A percentile compares a stretch with the other conserved stretches of the same genome.
phyloP scores from a whole-genome alignment of 2,329 filamentous ascomycete genomes.

The Phyllosticta capitalensis region DNA sequence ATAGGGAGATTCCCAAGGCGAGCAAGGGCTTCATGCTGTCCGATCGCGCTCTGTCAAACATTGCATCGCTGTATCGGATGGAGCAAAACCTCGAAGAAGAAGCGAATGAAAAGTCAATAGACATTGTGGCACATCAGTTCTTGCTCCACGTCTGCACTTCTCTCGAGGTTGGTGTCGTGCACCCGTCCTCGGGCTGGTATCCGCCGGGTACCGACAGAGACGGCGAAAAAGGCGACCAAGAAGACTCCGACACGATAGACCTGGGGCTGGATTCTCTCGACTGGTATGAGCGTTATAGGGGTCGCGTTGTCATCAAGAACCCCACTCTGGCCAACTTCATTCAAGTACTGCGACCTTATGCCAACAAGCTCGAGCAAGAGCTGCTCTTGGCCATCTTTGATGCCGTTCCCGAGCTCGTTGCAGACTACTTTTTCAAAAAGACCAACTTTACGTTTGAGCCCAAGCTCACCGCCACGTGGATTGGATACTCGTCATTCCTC shows the following conservation, averaged over 20 bases:
- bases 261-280: slow-evolving; percentile 60
- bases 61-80: slow-evolving; percentile 37
- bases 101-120: slow-evolving; percentile 47
- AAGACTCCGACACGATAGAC: slow-evolving; percentile 42
- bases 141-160: slow-evolving; percentile 67
- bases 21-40: slow-evolving; percentile 70
- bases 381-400: slow-evolving; percentile 71
- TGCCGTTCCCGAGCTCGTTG: slow-evolving; percentile 74
- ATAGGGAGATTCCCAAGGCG: slow-evolving; percentile 61
- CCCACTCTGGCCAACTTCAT: slow-evolving; percentile 68
- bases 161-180: slow-evolving; percentile 61
- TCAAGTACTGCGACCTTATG: slow-evolving; percentile 72
- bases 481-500: slow-evolving; percentile 82
- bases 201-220: slow-evolving; percentile 59
- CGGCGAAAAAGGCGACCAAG: slow-evolving; percentile 24
- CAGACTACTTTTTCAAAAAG: slow-evolving; percentile 77
- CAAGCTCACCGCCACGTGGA: slow-evolving; percentile 87
- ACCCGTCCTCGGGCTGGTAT: slow-evolving; percentile 75
- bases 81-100: slow-evolving; percentile 37
- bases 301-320: slow-evolving; percentile 68
- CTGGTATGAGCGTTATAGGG: slow-evolving; percentile 58
- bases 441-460: slow-evolving; percentile 75
- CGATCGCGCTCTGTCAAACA: slow-evolving; percentile 59
- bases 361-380: slow-evolving; percentile 70
- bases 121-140: slow-evolving; percentile 64